phyloP scores from a whole-genome alignment of 2,329 filamentous ascomycete species.

The Didymella segeticola region DNA sequence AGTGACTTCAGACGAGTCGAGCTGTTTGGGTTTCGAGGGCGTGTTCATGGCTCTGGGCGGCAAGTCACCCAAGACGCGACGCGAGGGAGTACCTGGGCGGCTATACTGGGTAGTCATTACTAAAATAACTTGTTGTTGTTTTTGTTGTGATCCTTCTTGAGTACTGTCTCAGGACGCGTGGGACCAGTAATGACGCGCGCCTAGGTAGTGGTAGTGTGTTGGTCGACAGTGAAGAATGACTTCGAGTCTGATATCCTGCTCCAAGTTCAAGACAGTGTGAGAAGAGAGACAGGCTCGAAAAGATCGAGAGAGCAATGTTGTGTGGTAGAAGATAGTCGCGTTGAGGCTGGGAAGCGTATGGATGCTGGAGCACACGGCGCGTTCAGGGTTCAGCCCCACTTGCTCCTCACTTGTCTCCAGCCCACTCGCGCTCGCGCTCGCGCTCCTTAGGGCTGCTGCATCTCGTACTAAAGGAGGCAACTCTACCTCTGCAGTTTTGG shows the following conservation, averaged over 20 bases:
- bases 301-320: conserved; percentile 7
- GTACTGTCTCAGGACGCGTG: conserved; percentile 23
- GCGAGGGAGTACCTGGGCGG: conserved; percentile 37
- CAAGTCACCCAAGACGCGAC: conserved; percentile 47
- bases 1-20: conserved; percentile 30
- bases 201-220: conserved; percentile 2
- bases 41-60: conserved; percentile 45
- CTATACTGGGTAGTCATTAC: conserved; percentile 36
- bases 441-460: conserved; percentile 9
- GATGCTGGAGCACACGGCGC: conserved; percentile 12
- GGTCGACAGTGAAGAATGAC: not conserved
- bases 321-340: conserved; percentile 20
- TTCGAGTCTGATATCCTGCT: not conserved
- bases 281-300: not conserved
- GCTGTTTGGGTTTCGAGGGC: conserved; percentile 31
- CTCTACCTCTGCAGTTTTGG: not conserved
- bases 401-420: conserved; percentile 12
- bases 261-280: not conserved
- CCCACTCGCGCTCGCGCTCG: conserved; percentile 8
- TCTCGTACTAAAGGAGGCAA: not conserved
- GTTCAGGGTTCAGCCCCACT: conserved; percentile 14
- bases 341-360: conserved; percentile 20
- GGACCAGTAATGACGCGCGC: conserved; percentile 17
- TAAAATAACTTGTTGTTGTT: conserved; percentile 11
- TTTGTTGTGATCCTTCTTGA: conserved; percentile 33